These are phyloP conservation scores for Geotrichum aggregatum DNA, from an alignment of 1,139 yeast species.

Conservation along the genomic window DNA sequence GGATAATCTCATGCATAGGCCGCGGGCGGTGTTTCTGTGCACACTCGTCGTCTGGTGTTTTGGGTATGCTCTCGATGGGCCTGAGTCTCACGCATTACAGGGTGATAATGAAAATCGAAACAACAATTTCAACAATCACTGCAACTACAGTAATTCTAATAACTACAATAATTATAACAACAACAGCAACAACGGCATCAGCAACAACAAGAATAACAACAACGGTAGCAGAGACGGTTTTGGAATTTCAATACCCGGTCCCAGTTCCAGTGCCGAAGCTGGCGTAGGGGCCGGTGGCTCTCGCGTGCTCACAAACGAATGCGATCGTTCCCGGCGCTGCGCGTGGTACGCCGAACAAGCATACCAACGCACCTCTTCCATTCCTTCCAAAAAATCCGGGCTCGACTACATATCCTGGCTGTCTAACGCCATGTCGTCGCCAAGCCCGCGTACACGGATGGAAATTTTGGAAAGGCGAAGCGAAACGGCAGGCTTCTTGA, in stretches of 20 bases:
- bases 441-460: conserved; percentile 10
- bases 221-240: too few relatives aligned
- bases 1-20: conserved; percentile 55
- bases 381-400: conserved; percentile 5
- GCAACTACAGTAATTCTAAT: too few relatives aligned
- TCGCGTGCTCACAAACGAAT: neutral
- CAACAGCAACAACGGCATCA: too few relatives aligned
- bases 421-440: neutral
- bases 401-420: conserved; percentile 11
- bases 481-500: conserved; percentile 35
- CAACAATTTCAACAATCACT: too few relatives aligned
- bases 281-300: neutral
- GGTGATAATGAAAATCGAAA: too few relatives aligned
- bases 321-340: too few relatives aligned
- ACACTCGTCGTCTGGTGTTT: conserved; percentile 58
- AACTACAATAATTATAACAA: too few relatives aligned
- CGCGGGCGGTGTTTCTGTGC: conserved; percentile 52
- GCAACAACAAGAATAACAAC: too few relatives aligned
- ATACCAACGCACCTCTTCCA: neutral
- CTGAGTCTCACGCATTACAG: conserved; percentile 43
- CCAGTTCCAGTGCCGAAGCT: neutral
- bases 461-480: conserved; percentile 26
- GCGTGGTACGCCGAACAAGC: conserved; percentile 3
- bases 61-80: conserved; percentile 51
- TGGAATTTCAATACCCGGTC: too few relatives aligned